Evolutionary conservation across 139 green algal genomes (phyloP).

Genomic region (Marvania coccoides): DNA sequence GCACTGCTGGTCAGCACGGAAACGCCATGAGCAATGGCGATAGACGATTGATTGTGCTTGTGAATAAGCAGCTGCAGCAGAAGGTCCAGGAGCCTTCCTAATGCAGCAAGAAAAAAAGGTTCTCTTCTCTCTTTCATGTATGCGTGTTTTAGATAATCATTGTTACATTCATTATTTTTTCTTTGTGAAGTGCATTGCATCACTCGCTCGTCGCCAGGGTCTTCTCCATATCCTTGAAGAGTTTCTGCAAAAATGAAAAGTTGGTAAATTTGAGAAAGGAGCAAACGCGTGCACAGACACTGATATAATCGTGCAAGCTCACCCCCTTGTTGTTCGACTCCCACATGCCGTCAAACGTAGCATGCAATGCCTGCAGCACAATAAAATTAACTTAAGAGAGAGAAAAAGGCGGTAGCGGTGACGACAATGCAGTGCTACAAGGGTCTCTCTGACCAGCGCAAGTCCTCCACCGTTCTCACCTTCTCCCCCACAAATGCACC

Average conservation of each 20-base stretch:
- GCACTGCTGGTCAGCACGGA: background rate
- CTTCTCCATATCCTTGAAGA: slow-evolving; percentile 28
- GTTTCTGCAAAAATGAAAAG: slow-evolving; percentile 14
- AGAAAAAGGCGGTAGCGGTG: too few relatives aligned
- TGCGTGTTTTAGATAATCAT: too few relatives aligned
- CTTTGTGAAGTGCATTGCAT: too few relatives aligned
- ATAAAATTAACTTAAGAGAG: too few relatives aligned
- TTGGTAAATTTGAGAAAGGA: background rate
- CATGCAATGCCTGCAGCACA: slow-evolving; percentile 22
- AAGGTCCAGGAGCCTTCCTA: background rate
- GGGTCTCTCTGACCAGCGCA: too few relatives aligned
- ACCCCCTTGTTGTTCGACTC: slow-evolving; percentile 37
- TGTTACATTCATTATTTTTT: too few relatives aligned
- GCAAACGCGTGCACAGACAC: background rate
- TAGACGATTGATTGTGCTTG: too few relatives aligned
- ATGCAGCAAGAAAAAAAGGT: background rate
- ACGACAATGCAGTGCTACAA: too few relatives aligned
- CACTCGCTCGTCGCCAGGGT: background rate
- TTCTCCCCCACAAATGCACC: slow-evolving; percentile 29
- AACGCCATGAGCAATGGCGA: too few relatives aligned
- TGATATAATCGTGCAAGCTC: background rate
- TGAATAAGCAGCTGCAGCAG: too few relatives aligned
- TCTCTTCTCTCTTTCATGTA: background rate
- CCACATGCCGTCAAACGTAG: slow-evolving; percentile 17
- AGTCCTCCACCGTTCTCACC: slow-evolving; percentile 12